A percentile compares a stretch with the other conserved stretches of the same genome.
Evolutionary conservation across 805 yeast species (phyloP).

Genomic region (Metschnikowia bowlesiae): DNA sequence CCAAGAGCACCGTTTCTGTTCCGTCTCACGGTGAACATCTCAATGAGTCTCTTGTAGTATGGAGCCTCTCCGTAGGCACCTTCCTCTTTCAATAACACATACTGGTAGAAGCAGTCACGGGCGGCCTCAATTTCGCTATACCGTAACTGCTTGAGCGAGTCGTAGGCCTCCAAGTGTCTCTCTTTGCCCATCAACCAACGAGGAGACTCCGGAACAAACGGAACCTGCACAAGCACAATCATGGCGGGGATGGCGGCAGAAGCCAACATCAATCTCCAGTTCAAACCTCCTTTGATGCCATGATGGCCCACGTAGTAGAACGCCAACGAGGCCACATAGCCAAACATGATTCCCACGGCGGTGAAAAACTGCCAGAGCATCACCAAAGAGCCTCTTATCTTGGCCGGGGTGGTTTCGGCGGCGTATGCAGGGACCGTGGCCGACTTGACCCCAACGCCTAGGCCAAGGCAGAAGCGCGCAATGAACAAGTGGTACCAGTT

Average conservation of each 20-base stretch:
- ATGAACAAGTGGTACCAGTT: slow-evolving; percentile 55
- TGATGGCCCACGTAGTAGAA: slow-evolving; percentile 49
- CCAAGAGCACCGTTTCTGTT: slow-evolving; percentile 80
- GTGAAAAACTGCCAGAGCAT: slow-evolving; percentile 75
- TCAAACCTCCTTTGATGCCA: slow-evolving; percentile 42
- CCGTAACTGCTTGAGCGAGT: slow-evolving; percentile 46
- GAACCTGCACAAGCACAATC: slow-evolving; percentile 46
- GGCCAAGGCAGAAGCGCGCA: slow-evolving; percentile 55
- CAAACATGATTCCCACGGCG: slow-evolving; percentile 70
- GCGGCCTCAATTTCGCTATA: slow-evolving; percentile 52
- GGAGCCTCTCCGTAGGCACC: slow-evolving; percentile 45
- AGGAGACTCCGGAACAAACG: slow-evolving; percentile 64
- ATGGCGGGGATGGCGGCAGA: slow-evolving; percentile 55
- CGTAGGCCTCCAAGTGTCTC: slow-evolving; percentile 45
- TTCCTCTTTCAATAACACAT: slow-evolving; percentile 58
- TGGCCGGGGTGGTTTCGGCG: slow-evolving; percentile 28
- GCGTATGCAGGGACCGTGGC: slow-evolving; percentile 62
- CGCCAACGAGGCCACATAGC: slow-evolving; percentile 56
- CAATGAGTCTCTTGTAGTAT: slow-evolving; percentile 44
- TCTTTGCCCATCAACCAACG: slow-evolving; percentile 61
- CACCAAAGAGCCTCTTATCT: slow-evolving; percentile 62
- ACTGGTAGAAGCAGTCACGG: slow-evolving; percentile 58
- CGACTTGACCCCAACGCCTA: slow-evolving; percentile 64
- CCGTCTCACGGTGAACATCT: slow-evolving; percentile 68
- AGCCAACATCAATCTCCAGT: slow-evolving; percentile 68